A percentile compares a stretch with the other conserved stretches of the same genome.
Conservation (phyloP, 805 yeast species). For the Starmera amethionina region DNA sequence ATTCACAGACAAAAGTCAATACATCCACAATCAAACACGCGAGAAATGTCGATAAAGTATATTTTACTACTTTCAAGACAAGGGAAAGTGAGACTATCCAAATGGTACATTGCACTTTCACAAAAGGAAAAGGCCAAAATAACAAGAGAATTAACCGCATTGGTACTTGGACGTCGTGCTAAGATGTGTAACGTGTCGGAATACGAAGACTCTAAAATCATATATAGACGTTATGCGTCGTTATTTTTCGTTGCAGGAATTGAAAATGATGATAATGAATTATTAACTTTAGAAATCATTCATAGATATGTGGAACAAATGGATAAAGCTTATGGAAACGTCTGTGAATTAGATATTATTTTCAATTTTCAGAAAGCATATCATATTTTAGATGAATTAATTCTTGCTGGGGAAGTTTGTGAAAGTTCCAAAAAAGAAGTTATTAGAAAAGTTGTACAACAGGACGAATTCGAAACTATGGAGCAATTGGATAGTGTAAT, state of each 20-base stretch:
- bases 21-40: too few relatives aligned
- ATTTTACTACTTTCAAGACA: conserved; percentile 80
- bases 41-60: conserved; percentile 60
- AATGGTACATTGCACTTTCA: conserved; percentile 85
- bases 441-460: conserved; percentile 64
- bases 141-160: conserved; percentile 75
- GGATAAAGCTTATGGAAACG: conserved; percentile 94
- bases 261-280: conserved; percentile 76
- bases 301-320: conserved; percentile 94
- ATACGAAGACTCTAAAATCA: conserved; percentile 74
- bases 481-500: conserved; percentile 45
- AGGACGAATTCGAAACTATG: conserved; percentile 77
- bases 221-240: conserved; percentile 89
- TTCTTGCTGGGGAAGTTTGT: conserved; percentile 80
- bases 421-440: conserved; percentile 80
- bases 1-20: too few relatives aligned
- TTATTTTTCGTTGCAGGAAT: conserved; percentile 84
- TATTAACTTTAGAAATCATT: conserved; percentile 73
- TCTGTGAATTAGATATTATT: conserved; percentile 92
- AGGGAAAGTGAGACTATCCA: conserved; percentile 87
- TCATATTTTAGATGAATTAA: conserved; percentile 79
- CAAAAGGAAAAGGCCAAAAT: conserved; percentile 80
- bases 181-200: conserved; percentile 95
- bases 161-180: conserved; percentile 75
- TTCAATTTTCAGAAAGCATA: conserved; percentile 94